phyloP scores from a whole-genome alignment of 768 basidiomycete genomes.

The Podaxis sp. region DNA sequence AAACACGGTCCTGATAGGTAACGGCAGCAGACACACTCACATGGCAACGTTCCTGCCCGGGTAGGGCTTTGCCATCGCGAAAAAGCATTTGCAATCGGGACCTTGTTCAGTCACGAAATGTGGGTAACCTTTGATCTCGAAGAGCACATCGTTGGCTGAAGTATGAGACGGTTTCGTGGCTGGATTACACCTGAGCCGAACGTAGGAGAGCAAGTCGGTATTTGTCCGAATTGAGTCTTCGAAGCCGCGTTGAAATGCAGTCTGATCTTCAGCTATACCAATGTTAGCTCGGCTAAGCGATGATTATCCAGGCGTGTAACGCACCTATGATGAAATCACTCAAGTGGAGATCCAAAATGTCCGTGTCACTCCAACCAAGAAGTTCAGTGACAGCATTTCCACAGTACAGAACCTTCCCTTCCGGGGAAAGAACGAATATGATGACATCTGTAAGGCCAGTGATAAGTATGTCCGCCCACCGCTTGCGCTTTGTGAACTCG shows the following conservation, averaged over 20 bases:
- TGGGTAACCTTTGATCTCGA: slow-evolving; percentile 70
- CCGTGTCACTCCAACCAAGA: slow-evolving; percentile 74
- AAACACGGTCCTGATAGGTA: background rate
- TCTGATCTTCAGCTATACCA: slow-evolving; percentile 54
- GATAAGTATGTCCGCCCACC: slow-evolving; percentile 81
- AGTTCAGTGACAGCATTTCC: slow-evolving; percentile 66
- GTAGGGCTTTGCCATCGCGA: slow-evolving; percentile 74
- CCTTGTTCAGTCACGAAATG: slow-evolving; percentile 41
- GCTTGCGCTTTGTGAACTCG: slow-evolving; percentile 85
- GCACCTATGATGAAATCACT: slow-evolving; percentile 63
- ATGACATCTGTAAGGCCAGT: slow-evolving; percentile 75
- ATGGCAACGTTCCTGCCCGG: slow-evolving; percentile 71
- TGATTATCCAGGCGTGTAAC: slow-evolving; percentile 12
- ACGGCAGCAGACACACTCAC: slow-evolving; percentile 32
- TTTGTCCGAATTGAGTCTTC: slow-evolving; percentile 50
- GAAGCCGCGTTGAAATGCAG: slow-evolving; percentile 54
- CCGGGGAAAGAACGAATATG: slow-evolving; percentile 63
- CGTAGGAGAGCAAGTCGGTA: slow-evolving; percentile 53
- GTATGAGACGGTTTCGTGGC: slow-evolving; percentile 21
- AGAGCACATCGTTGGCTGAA: slow-evolving; percentile 50
- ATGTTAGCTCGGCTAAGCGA: background rate
- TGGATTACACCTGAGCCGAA: slow-evolving; percentile 54
- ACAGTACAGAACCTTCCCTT: slow-evolving; percentile 66
- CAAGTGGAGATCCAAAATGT: slow-evolving; percentile 69
- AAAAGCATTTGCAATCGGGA: slow-evolving; percentile 56